Conservation (phyloP, 306 rosid genomes). For the Vigna mungo region DNA sequence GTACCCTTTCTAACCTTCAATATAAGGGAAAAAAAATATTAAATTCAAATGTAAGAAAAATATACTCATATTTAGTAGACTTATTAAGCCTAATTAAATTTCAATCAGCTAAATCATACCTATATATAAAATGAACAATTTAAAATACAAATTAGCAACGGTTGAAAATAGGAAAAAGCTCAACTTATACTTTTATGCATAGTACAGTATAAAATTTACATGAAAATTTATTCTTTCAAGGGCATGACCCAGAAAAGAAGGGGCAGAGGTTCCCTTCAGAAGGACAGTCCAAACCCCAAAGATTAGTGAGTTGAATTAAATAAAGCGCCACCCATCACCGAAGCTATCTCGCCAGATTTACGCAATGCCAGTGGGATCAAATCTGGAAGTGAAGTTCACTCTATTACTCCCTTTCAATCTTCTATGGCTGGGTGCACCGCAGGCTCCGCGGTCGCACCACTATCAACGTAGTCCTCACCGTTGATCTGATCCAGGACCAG, state of each 20-base stretch:
- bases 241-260: conserved; percentile 30
- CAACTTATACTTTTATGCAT: not conserved
- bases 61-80: too few relatives aligned
- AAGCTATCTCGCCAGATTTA: not conserved
- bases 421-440: conserved; percentile 58
- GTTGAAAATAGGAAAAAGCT: not conserved
- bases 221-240: conserved; percentile 20
- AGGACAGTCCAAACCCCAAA: conserved; percentile 18
- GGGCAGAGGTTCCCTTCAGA: conserved; percentile 30
- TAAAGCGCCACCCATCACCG: not conserved
- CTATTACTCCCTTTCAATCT: conserved; percentile 41
- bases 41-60: too few relatives aligned
- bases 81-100: too few relatives aligned
- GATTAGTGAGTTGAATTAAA: conserved; percentile 35
- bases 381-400: conserved; percentile 10
- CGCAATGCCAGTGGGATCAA: not conserved
- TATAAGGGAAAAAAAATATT: too few relatives aligned
- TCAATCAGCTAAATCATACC: too few relatives aligned
- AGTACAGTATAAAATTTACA: conserved; percentile 37
- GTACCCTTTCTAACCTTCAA: too few relatives aligned
- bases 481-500: conserved; percentile 81
- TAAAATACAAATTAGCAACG: too few relatives aligned
- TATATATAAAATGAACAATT: too few relatives aligned
- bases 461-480: conserved; percentile 50
- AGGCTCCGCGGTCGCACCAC: conserved; percentile 33